These are phyloP conservation scores for Sungouiella thailandica DNA, from an alignment of 805 yeast species.

Conservation along the genomic window DNA sequence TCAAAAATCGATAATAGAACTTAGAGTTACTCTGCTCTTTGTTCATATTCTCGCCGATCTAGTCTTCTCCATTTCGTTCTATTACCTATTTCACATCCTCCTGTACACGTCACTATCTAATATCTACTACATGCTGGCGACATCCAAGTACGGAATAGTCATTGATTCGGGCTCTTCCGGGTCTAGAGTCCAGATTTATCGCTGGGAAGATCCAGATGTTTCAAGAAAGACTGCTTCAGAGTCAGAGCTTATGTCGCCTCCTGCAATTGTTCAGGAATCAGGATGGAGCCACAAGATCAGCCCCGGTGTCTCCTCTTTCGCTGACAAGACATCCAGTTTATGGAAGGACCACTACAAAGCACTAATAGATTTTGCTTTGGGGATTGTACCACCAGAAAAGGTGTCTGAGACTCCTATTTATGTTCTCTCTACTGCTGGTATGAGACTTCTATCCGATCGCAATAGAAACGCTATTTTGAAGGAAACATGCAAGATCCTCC, in stretches of 20 bases:
- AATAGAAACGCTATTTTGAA: conserved; percentile 51
- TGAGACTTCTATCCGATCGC: conserved; percentile 66
- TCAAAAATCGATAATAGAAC: too few relatives aligned
- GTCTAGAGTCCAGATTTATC: conserved; percentile 77
- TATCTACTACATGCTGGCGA: background rate
- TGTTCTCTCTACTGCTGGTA: conserved; percentile 95
- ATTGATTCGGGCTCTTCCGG: conserved; percentile 97
- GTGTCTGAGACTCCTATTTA: conserved; percentile 75
- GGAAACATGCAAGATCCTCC: conserved; percentile 56
- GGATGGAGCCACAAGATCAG: conserved; percentile 68
- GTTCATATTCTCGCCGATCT: too few relatives aligned
- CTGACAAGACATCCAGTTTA: conserved; percentile 41
- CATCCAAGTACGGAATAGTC: conserved; percentile 68
- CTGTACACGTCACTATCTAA: background rate
- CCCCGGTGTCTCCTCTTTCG: conserved; percentile 80
- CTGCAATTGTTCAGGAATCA: conserved; percentile 56
- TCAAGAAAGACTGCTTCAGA: conserved; percentile 20
- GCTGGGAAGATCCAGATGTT: conserved; percentile 56
- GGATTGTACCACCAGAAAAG: conserved; percentile 59
- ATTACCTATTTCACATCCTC: too few relatives aligned
- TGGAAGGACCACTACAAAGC: conserved; percentile 69
- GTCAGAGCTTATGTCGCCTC: conserved; percentile 51
- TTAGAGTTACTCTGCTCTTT: too few relatives aligned
- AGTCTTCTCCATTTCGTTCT: too few relatives aligned
- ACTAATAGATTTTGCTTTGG: conserved; percentile 63